A percentile compares a stretch with the other conserved stretches of the same genome.
These are phyloP conservation scores for Laburnicola sp. DNA, from an alignment of 2,329 filamentous ascomycete species.

Conservation along the genomic window DNA sequence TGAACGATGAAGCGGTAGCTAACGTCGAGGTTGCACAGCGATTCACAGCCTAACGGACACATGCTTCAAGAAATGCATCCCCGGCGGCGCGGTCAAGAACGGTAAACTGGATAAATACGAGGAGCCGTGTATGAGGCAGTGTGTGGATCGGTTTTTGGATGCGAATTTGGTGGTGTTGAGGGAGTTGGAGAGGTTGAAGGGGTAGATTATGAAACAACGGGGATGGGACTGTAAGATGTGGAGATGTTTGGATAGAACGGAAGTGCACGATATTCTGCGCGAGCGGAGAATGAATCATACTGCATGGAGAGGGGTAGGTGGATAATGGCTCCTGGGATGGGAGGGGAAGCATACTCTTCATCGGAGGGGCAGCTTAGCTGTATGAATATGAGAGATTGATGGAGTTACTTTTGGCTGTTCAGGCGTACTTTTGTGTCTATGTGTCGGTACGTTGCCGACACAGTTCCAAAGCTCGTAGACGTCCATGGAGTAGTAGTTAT, in stretches of 20 bases:
- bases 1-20: neutral
- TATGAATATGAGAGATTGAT: too few relatives aligned
- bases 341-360: too few relatives aligned
- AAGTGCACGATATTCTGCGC: neutral
- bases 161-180: slow-evolving; percentile 81
- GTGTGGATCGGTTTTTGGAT: slow-evolving; percentile 92
- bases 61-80: slow-evolving; percentile 95
- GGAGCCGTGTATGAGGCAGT: slow-evolving; percentile 85
- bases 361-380: too few relatives aligned
- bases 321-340: too few relatives aligned
- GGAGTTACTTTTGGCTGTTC: too few relatives aligned
- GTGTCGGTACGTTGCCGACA: too few relatives aligned
- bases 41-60: slow-evolving; percentile 71
- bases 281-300: too few relatives aligned
- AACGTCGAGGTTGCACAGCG: slow-evolving; percentile 39
- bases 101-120: slow-evolving; percentile 75
- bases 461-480: too few relatives aligned
- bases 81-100: slow-evolving; percentile 68
- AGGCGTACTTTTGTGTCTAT: too few relatives aligned
- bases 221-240: neutral
- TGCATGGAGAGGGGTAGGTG: neutral
- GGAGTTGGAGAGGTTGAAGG: slow-evolving; percentile 69
- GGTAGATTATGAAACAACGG: slow-evolving; percentile 8
- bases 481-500: too few relatives aligned
- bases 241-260: neutral